Evolutionary conservation across 1,284 basidiomycete genomes (phyloP), one percentile per base, ranked within the genome.

Genomic region (Volvariella surrecta): DNA sequence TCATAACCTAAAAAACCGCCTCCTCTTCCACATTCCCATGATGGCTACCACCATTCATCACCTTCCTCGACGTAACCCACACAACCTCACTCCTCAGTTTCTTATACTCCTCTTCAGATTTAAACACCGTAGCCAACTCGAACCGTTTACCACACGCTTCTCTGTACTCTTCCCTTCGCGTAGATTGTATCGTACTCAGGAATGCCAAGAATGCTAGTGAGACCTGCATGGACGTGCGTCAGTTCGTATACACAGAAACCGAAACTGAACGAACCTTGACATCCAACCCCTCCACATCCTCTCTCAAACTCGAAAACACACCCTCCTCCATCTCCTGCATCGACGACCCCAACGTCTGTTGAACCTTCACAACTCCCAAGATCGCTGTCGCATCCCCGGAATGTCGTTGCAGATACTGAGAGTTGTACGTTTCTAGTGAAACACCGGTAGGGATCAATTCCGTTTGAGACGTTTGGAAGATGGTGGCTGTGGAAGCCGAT

Each of bases 341-440:
- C 3, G 77, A 67, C 0, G 71, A 63, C 1, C 67, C 66, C 21
- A 87, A 58, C 4, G 59, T 52, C 2, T 57, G 60, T 28, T 71
- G 62, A 1, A 68, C 80, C 55, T 72, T 69, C 2, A 86, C 85
- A 31, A 70, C 68, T 1, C 75, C 79, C 11, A 93, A 62, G 32
- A 85, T 64, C 1, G 77, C 76, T 2, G 54, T 51, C 0, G 75
- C 66, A 20, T 70, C 70, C 1, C 61, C 54, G 0, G 76, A 66
- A 45, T 81, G 70, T 17, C 58, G 68, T 59, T 92, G 88, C 10
- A 89, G 67, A 51, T 82, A 89, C 48, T 85, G 78, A 7, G 82
- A 76, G 54, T 88, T 91, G 62, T 75, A 83, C 0, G 70, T 73
- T 32, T 84, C 79, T 7, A 80, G 54, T 0, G 81, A 71, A 1